Percentiles rank a stretch among this genome's conserved stretches.
Conservation (phyloP, 2,329 filamentous ascomycete genomes). For the Geosmithia putterillii region DNA sequence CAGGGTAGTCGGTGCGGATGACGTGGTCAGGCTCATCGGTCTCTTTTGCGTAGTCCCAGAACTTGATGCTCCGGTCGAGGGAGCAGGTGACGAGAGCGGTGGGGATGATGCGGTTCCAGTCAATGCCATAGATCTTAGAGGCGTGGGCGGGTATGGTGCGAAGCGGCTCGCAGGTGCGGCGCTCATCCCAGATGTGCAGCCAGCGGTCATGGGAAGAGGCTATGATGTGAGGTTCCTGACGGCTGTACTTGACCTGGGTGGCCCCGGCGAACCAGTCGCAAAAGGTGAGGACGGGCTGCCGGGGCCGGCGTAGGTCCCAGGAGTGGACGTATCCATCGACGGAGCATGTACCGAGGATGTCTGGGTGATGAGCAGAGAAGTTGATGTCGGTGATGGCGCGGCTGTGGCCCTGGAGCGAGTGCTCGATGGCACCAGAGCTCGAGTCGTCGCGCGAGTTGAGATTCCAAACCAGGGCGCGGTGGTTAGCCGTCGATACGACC, state of each 20-base stretch:
- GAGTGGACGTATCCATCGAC: conserved; percentile 89
- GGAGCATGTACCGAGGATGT: conserved; percentile 78
- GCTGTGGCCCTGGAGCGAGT: conserved; percentile 71
- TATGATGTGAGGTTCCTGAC: conserved; percentile 73
- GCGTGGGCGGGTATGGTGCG: conserved; percentile 77
- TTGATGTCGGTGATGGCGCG: conserved; percentile 94
- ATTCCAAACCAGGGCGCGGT: conserved; percentile 91
- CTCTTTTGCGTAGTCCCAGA: conserved; percentile 67
- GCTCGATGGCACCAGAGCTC: conserved; percentile 59
- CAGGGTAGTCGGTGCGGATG: conserved; percentile 72
- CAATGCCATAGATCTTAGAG: conserved; percentile 90
- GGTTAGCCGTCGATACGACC: conserved; percentile 90
- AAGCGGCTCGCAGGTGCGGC: conserved; percentile 65
- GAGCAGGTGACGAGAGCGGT: conserved; percentile 77
- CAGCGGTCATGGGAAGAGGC: conserved; percentile 85
- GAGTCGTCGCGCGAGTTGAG: conserved; percentile 69
- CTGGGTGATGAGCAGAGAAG: conserved; percentile 85
- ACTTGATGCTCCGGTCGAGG: conserved; percentile 82
- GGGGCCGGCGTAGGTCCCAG: conserved; percentile 73
- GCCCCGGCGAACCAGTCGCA: conserved; percentile 91
- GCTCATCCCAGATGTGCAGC: conserved; percentile 82
- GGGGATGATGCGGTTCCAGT: conserved; percentile 74
- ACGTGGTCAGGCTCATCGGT: conserved; percentile 59
- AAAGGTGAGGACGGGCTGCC: conserved; percentile 65
- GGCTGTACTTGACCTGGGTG: conserved; percentile 91